These are phyloP conservation scores for Ceraceosorus guamensis DNA, from an alignment of 1,284 basidiomycete species.

Conservation along the genomic window DNA sequence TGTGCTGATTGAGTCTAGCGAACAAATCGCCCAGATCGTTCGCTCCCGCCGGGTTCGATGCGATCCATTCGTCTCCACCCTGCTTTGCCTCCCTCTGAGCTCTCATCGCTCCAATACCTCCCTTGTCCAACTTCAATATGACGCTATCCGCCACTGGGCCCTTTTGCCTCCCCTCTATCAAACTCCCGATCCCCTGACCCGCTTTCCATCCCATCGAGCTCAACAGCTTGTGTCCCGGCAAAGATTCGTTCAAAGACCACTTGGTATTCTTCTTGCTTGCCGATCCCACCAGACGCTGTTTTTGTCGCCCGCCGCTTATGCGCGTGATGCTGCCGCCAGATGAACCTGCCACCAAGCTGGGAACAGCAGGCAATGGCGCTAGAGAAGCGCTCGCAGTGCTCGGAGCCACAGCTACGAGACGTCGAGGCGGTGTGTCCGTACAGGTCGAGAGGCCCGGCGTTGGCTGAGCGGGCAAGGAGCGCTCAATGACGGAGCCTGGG, in stretches of 20 bases:
- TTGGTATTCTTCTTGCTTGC: constrained; percentile 33
- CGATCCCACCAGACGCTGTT: constrained; percentile 42
- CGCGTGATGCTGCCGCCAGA: constrained; percentile 23
- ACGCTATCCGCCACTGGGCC: constrained; percentile 33
- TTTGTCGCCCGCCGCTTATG: constrained; percentile 29
- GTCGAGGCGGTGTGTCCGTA: no score
- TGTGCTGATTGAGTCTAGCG: constrained; percentile 43
- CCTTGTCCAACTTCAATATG: constrained; percentile 47
- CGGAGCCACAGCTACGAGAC: no score
- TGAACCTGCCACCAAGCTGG: no score
- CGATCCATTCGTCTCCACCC: constrained; percentile 21
- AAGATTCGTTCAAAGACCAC: constrained; percentile 40
- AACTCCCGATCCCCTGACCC: constrained; percentile 38
- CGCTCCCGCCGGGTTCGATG: constrained; percentile 43
- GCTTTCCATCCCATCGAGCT: constrained; percentile 45
- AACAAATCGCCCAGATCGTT: constrained; percentile 43
- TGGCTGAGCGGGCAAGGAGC: no score
- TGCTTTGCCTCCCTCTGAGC: constrained; percentile 38
- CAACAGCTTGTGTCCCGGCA: constrained; percentile 46
- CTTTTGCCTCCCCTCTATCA: constrained; percentile 27
- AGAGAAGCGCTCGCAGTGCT: no score
- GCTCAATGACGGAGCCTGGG: no score
- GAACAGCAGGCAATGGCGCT: no score
- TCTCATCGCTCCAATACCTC: constrained; percentile 43
- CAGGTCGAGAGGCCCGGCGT: no score